Evolutionary conservation across 192 early-diverging fungal genomes (phyloP).

Genomic region (Backusella westeae): DNA sequence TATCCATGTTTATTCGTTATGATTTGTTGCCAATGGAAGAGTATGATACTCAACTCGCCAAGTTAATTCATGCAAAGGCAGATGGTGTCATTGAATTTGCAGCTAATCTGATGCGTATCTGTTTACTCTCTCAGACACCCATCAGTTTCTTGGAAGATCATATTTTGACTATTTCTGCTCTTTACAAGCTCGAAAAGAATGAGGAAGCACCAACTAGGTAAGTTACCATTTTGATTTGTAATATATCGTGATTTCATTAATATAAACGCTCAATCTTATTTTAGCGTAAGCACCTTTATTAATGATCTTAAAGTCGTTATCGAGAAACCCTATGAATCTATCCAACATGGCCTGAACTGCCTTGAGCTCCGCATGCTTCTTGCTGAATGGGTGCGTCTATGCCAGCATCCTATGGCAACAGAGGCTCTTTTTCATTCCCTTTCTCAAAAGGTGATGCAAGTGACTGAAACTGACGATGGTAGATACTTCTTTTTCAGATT

Average conservation of each 20-base stretch:
- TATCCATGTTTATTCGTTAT: slow-evolving; percentile 74
- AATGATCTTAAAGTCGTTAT: slow-evolving; percentile 15
- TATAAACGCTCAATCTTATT: background rate
- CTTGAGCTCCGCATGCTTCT: slow-evolving; percentile 58
- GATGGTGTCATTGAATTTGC: slow-evolving; percentile 76
- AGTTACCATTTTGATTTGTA: slow-evolving; percentile 30
- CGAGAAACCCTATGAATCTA: slow-evolving; percentile 20
- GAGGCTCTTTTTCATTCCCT: slow-evolving; percentile 65
- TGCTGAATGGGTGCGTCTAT: slow-evolving; percentile 78
- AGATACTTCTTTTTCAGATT: slow-evolving; percentile 89
- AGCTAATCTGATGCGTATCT: slow-evolving; percentile 66
- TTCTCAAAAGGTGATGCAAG: slow-evolving; percentile 37
- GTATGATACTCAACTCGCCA: slow-evolving; percentile 86
- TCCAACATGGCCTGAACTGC: slow-evolving; percentile 31
- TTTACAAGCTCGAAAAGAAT: slow-evolving; percentile 60
- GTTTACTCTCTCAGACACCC: slow-evolving; percentile 53
- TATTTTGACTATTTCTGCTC: slow-evolving; percentile 30
- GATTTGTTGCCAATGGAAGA: slow-evolving; percentile 75
- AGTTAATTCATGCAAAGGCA: slow-evolving; percentile 76
- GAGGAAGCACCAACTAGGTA: slow-evolving; percentile 60
- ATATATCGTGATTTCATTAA: background rate
- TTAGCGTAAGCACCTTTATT: slow-evolving; percentile 37
- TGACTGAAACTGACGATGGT: slow-evolving; percentile 70
- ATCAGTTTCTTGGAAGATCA: slow-evolving; percentile 30
- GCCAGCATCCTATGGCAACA: slow-evolving; percentile 67